Conservation (phyloP, 2,329 filamentous ascomycete genomes). For the Zasmidium citrigriseum region DNA sequence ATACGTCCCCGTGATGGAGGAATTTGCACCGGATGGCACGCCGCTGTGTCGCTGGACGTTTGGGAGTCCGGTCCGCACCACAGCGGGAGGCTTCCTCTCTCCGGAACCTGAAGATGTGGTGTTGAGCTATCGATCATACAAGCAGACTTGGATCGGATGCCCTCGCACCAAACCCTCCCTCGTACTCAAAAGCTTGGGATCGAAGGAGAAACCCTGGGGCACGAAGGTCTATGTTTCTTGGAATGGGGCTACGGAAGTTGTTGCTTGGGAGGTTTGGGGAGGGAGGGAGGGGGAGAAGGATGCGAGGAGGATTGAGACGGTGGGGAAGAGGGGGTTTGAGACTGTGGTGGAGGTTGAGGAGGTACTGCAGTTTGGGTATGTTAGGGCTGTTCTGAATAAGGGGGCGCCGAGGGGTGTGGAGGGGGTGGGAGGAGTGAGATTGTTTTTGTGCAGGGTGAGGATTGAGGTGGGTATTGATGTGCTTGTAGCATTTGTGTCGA, state of each 20-base stretch:
- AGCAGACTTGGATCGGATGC: constrained; percentile 23
- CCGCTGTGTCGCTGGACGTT: constrained; percentile 5
- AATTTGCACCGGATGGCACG: constrained; percentile 18
- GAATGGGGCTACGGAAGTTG: constrained; percentile 50
- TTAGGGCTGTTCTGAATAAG: constrained; percentile 13
- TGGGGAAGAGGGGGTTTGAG: constrained; percentile 23
- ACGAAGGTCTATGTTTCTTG: constrained; percentile 50
- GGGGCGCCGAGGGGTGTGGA: constrained; percentile 12
- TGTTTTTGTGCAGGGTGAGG: constrained; percentile 6
- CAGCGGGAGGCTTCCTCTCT: constrained; percentile 8
- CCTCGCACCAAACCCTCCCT: constrained; percentile 16
- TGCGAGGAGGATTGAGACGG: constrained; percentile 12
- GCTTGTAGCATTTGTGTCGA: too few relatives aligned
- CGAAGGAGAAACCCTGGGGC: not conserved
- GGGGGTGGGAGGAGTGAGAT: constrained; percentile 8
- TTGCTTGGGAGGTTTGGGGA: constrained; percentile 41
- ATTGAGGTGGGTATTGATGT: too few relatives aligned
- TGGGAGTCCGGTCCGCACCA: constrained; percentile 12
- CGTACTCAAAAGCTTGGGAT: constrained; percentile 5
- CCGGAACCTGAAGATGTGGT: constrained; percentile 8
- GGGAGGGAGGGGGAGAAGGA: constrained; percentile 15
- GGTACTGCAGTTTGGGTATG: constrained; percentile 16
- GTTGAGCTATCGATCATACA: constrained; percentile 23
- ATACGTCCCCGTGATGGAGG: constrained; percentile 22
- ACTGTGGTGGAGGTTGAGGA: constrained; percentile 17